A percentile compares a stretch with the other conserved stretches of the same genome.
Evolutionary conservation across 2,329 filamentous ascomycete species (phyloP).

Genomic region (Ceratocystiopsis sp.): DNA sequence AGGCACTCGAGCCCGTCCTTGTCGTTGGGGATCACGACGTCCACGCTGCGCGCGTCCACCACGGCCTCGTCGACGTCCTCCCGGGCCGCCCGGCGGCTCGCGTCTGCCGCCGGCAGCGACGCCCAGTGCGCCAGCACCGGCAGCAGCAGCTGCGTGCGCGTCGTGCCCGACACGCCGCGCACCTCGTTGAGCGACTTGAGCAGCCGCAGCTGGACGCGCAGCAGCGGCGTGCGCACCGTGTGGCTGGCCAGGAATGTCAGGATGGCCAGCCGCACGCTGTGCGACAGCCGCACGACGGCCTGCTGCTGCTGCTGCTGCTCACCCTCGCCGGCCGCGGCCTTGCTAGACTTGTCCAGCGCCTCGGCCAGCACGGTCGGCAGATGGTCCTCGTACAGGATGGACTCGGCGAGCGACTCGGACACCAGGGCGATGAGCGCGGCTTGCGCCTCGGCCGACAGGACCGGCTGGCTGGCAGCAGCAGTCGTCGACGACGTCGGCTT

Average conservation of each 20-base stretch:
- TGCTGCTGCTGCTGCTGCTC: neutral
- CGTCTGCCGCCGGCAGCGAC: constrained; percentile 31
- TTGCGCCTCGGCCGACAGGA: constrained; percentile 40
- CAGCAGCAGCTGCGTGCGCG: constrained; percentile 59
- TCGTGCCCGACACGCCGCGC: constrained; percentile 50
- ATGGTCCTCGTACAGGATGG: constrained; percentile 59
- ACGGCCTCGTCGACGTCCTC: constrained; percentile 16
- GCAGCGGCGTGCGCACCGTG: constrained; percentile 47
- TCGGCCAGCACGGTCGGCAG: constrained; percentile 46
- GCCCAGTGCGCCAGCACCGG: constrained; percentile 58
- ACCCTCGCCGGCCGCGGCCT: neutral
- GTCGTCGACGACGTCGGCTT: constrained; percentile 25
- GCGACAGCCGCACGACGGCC: constrained; percentile 28
- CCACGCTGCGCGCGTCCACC: constrained; percentile 25
- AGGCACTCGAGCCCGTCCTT: constrained; percentile 32
- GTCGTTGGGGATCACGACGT: constrained; percentile 37
- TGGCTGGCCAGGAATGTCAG: constrained; percentile 61
- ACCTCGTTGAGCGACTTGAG: constrained; percentile 56
- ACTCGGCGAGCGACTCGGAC: constrained; percentile 57
- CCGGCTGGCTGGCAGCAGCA: constrained; percentile 21
- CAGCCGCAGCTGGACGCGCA: constrained; percentile 52
- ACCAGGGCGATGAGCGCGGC: constrained; percentile 42
- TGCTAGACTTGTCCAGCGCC: constrained; percentile 33
- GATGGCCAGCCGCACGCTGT: constrained; percentile 46
- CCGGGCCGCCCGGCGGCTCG: constrained; percentile 27